Conservation (phyloP, 257 asterid genomes). For the Penstemon eatonii region DNA sequence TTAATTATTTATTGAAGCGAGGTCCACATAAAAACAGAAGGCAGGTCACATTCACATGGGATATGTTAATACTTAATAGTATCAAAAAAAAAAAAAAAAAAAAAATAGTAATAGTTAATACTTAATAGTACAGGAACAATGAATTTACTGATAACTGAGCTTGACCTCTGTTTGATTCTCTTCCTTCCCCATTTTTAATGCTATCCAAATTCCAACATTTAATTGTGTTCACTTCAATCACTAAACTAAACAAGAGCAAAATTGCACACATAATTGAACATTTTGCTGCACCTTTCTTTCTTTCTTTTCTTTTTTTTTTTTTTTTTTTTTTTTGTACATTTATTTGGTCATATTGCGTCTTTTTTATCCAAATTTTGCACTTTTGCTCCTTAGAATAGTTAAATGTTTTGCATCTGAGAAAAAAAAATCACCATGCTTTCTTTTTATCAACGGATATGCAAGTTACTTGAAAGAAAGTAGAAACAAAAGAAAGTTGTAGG, state of each 20-base stretch:
- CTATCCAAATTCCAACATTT: neutral
- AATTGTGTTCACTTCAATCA: neutral
- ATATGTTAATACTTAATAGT: neutral
- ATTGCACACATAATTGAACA: neutral
- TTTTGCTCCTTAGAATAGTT: no score
- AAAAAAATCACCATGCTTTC: no score
- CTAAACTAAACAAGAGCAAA: neutral
- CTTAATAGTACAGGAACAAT: conserved; percentile 29
- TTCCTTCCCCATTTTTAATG: conserved; percentile 27
- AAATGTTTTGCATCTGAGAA: no score
- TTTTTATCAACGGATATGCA: neutral
- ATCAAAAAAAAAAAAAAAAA: no score
- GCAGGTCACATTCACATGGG: conserved; percentile 69
- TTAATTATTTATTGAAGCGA: conserved; percentile 21
- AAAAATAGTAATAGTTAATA: no score
- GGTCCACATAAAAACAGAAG: conserved; percentile 31
- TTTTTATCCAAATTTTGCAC: no score
- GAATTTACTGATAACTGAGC: conserved; percentile 37
- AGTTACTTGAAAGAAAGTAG: neutral
- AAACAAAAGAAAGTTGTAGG: neutral
- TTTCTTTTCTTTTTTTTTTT: no score
- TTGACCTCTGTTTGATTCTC: conserved; percentile 48
- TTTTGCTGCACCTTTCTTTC: no score
- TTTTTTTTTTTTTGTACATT: no score
- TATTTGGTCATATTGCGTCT: no score